Base-by-base conservation (phyloP, 176 grass and related monocot species). In the Avena sativa region DNA sequence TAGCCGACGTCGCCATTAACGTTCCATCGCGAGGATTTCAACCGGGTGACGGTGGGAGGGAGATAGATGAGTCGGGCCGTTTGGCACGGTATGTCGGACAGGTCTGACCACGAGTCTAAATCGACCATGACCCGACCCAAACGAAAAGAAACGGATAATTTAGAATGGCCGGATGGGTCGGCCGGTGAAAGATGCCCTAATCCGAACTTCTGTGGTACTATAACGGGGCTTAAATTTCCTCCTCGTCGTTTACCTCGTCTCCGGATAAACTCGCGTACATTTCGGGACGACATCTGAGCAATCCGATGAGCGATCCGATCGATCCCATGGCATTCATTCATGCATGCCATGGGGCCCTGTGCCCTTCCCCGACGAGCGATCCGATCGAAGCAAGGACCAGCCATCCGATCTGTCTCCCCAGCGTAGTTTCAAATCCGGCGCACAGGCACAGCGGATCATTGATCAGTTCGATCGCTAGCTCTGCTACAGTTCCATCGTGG, bases 361-460 rank as follows among this genome's bases (percentile, higher is more conserved):
- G 17, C 19, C 68, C 68, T n/a, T 44, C 17, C 40, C 40, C 21
- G 69, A 55, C 21, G 46, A 16, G 57, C 23, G 74, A 79, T 89
- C 19, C 56, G 55, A 74, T 85, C 46, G 46, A 62, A 46, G 66
- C 55, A 26, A 72, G 6, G 65, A 80, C 61, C 86, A 40, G 10
- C 12, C 30, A 11, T 63, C 12, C 23, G 47, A 28, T 11, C 14
- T 43, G 53, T 59, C 50, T 20, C 69, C 46, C 69, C 80, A 8
- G 65, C 40, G 40, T 5, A 38, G 43, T 76, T 71, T 46, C 76
- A 66, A 67, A 85, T 85, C 82, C 20, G 10, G 9, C 0, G 38
- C 69, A 72, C 80, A 60, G 62, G 32, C 32, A 34, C 5, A 43
- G 40, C 40, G 40, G 6, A 60, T 36, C 72, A 52, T n/a, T 43